Percentiles rank a stretch among this genome's conserved stretches.
phyloP scores from a whole-genome alignment of 2,329 filamentous ascomycete species.

The Nothophaeocryptopus gaeumannii region DNA sequence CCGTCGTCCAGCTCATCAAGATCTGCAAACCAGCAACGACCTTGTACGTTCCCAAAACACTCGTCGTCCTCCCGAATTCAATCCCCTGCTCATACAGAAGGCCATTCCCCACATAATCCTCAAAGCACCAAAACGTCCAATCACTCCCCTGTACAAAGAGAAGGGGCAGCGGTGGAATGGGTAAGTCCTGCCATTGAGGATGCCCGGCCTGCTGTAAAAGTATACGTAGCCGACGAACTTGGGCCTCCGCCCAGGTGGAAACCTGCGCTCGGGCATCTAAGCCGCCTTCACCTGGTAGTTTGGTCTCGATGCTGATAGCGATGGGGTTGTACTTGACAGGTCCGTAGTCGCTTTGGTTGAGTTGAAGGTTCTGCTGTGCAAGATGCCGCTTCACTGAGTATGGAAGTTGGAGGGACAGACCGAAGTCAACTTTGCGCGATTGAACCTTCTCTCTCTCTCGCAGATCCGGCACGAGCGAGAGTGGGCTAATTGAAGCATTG shows the following conservation, averaged over 20 bases:
- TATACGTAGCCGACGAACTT: neutral
- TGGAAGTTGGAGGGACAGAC: conserved; percentile 2
- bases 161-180: conserved; percentile 1
- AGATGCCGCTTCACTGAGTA: conserved; percentile 1
- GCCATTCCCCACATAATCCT: neutral
- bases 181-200: neutral
- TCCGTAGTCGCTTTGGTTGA: conserved; percentile 9
- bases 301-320: conserved; percentile 11
- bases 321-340: conserved; percentile 7
- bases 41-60: conserved; percentile 1
- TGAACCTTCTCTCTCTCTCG: conserved; percentile 2
- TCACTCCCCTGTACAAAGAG: neutral
- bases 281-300: conserved; percentile 6
- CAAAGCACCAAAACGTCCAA: conserved; percentile 1
- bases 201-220: neutral
- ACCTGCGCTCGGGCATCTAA: neutral
- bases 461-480: neutral
- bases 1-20: conserved; percentile 1
- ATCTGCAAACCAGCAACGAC: neutral
- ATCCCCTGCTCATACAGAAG: conserved; percentile 1
- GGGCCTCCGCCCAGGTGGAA: neutral
- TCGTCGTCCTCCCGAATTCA: neutral
- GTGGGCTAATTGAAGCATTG: conserved; percentile 3
- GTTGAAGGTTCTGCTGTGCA: conserved; percentile 5
- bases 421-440: conserved; percentile 5